phyloP scores from a whole-genome alignment of 2,329 filamentous ascomycete genomes.

The Chaetomium globosum region DNA sequence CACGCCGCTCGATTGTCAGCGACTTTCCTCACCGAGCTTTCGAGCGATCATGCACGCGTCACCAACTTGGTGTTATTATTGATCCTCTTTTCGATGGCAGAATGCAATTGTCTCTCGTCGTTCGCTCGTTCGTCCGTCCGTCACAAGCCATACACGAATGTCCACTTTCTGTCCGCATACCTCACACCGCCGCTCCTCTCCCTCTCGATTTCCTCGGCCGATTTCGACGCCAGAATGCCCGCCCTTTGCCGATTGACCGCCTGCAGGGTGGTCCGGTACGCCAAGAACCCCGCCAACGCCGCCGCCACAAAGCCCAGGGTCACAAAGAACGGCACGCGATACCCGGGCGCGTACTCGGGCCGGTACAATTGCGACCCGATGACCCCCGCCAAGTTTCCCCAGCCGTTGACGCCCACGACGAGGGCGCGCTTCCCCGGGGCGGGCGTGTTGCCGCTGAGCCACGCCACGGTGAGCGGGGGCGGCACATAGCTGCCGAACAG shows the following conservation, averaged over 20 bases:
- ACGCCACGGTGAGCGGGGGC: slow-evolving; percentile 42
- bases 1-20: neutral
- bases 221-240: slow-evolving; percentile 18
- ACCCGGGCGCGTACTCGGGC: slow-evolving; percentile 40
- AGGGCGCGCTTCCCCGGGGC: slow-evolving; percentile 41
- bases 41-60: neutral
- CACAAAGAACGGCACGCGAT: slow-evolving; percentile 40
- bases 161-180: slow-evolving; percentile 25
- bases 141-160: slow-evolving; percentile 5
- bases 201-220: slow-evolving; percentile 13
- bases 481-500: slow-evolving; percentile 41
- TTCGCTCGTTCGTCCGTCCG: neutral
- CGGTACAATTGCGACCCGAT: slow-evolving; percentile 40
- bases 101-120: neutral
- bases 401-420: slow-evolving; percentile 43
- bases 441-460: slow-evolving; percentile 42
- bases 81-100: neutral
- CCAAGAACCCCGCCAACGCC: slow-evolving; percentile 40
- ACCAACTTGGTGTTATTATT: neutral
- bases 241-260: slow-evolving; percentile 26
- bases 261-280: slow-evolving; percentile 37
- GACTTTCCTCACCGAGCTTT: neutral
- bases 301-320: slow-evolving; percentile 41
- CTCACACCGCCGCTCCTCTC: slow-evolving; percentile 17
- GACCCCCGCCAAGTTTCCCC: slow-evolving; percentile 43